Percentiles rank a stretch among this genome's conserved stretches.
These are phyloP conservation scores for Melastoma malabathricum DNA, from an alignment of 345 rosid species.

Conservation along the genomic window DNA sequence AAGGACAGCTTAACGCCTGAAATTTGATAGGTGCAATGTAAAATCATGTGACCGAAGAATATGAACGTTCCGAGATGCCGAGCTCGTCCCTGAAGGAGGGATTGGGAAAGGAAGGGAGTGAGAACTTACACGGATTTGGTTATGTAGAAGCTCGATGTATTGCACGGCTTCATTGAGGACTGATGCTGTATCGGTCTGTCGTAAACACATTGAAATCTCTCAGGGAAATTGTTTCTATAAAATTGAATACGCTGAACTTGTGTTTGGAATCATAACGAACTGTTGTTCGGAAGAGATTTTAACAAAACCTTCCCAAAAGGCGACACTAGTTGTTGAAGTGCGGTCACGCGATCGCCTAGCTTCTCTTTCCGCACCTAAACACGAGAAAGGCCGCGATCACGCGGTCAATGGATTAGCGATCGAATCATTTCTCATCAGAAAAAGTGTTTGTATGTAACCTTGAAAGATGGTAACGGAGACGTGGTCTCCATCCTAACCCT, in stretches of 20 bases:
- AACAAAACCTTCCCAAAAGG: constrained; percentile 82
- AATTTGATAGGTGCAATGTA: background rate
- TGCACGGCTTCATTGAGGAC: constrained; percentile 84
- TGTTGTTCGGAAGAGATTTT: background rate
- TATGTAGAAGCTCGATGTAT: constrained; percentile 70
- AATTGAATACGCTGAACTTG: background rate
- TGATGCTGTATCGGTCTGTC: constrained; percentile 94
- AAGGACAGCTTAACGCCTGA: constrained; percentile 48
- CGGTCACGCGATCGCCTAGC: constrained; percentile 93
- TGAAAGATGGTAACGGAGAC: constrained; percentile 63
- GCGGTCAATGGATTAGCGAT: background rate
- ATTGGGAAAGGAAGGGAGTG: constrained; percentile 1
- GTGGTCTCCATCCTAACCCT: constrained; percentile 60
- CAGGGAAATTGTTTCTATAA: background rate
- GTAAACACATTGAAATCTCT: constrained; percentile 2
- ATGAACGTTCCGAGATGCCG: background rate
- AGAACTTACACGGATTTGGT: constrained; percentile 51
- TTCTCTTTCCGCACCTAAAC: constrained; percentile 80
- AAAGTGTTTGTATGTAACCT: constrained; percentile 26
- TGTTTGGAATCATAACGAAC: constrained; percentile 5
- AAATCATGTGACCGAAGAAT: background rate
- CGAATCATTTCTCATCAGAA: background rate
- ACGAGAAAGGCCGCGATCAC: constrained; percentile 5
- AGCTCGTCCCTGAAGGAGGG: background rate
- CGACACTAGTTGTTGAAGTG: constrained; percentile 90